A percentile compares a stretch with the other conserved stretches of the same genome.
phyloP scores from a whole-genome alignment of 2,329 filamentous ascomycete species.

The Juglanconis sp. region DNA sequence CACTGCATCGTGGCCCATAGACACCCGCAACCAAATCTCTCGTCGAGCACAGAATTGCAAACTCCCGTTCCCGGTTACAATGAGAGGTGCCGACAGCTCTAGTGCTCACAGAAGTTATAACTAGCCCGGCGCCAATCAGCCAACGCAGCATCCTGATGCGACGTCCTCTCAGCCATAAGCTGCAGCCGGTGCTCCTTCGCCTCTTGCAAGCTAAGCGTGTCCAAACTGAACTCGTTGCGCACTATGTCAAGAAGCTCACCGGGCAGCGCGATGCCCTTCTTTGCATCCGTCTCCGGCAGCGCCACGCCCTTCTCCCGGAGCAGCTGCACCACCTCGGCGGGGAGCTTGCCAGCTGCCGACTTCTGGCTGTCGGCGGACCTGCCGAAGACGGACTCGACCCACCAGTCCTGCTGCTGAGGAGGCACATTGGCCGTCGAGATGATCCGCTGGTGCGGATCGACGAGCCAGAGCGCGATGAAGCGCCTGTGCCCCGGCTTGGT shows the following conservation, averaged over 20 bases:
- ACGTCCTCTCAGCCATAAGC: conserved; percentile 18
- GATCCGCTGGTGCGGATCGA: conserved; percentile 51
- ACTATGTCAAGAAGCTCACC: conserved; percentile 16
- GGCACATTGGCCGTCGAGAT: conserved; percentile 43
- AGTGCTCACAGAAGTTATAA: conserved; percentile 4
- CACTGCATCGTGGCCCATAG: background rate
- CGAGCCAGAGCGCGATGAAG: conserved; percentile 58
- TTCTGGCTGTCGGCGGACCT: background rate
- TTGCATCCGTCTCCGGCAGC: background rate
- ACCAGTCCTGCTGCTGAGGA: conserved; percentile 41
- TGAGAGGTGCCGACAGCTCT: background rate
- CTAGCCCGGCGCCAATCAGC: background rate
- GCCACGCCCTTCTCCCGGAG: conserved; percentile 9
- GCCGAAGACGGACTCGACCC: conserved; percentile 23
- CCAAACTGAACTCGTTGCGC: background rate
- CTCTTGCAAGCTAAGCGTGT: conserved; percentile 14
- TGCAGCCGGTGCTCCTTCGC: conserved; percentile 16
- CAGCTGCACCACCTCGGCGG: conserved; percentile 16
- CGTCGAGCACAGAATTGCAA: background rate
- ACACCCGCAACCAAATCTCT: background rate
- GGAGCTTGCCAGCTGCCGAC: conserved; percentile 7
- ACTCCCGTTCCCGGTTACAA: background rate
- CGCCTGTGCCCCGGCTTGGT: conserved; percentile 55
- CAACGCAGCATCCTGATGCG: background rate
- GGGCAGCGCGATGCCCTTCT: background rate